phyloP scores from a whole-genome alignment of 2,329 filamentous ascomycete species.

The Fusarium beomiforme region DNA sequence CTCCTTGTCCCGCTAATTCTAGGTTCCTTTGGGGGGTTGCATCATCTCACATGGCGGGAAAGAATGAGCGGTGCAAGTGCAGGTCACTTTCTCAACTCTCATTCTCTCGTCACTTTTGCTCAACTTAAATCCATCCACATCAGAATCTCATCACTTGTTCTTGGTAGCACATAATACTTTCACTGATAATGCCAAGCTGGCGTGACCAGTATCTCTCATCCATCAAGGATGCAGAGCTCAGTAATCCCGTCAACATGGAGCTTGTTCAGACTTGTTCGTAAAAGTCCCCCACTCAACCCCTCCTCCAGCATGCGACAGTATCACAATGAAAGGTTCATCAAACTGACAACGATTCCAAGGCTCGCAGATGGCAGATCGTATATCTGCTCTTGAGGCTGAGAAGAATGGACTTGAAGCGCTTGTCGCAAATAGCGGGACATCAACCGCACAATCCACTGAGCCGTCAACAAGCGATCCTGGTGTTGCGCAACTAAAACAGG shows the following conservation, averaged over 20 bases:
- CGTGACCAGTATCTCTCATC: slow-evolving; percentile 82
- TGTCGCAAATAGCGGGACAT: slow-evolving; percentile 39
- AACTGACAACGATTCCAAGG: slow-evolving; percentile 55
- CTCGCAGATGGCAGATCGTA: slow-evolving; percentile 73
- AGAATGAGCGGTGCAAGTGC: slow-evolving; percentile 32
- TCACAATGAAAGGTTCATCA: neutral
- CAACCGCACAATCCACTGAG: slow-evolving; percentile 19
- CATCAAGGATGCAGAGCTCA: slow-evolving; percentile 76
- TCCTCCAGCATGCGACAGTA: slow-evolving; percentile 24
- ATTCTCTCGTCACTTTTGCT: slow-evolving; percentile 2
- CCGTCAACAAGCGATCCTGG: slow-evolving; percentile 46
- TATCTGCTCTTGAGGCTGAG: slow-evolving; percentile 70
- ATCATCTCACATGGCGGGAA: slow-evolving; percentile 38
- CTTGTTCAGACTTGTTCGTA: slow-evolving; percentile 82
- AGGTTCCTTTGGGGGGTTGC: slow-evolving; percentile 29
- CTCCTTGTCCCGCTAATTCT: slow-evolving; percentile 19
- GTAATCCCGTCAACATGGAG: slow-evolving; percentile 68
- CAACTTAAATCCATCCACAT: neutral
- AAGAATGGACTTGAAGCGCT: slow-evolving; percentile 54
- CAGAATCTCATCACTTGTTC: neutral
- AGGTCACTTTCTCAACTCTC: slow-evolving; percentile 5
- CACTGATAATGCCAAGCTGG: slow-evolving; percentile 70
- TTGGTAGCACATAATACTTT: neutral
- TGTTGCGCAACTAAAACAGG: slow-evolving; percentile 66
- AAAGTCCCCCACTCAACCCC: slow-evolving; percentile 18